These are phyloP conservation scores for Clavispora phyllophila DNA, from an alignment of 805 yeast genomes.

Conservation along the genomic window DNA sequence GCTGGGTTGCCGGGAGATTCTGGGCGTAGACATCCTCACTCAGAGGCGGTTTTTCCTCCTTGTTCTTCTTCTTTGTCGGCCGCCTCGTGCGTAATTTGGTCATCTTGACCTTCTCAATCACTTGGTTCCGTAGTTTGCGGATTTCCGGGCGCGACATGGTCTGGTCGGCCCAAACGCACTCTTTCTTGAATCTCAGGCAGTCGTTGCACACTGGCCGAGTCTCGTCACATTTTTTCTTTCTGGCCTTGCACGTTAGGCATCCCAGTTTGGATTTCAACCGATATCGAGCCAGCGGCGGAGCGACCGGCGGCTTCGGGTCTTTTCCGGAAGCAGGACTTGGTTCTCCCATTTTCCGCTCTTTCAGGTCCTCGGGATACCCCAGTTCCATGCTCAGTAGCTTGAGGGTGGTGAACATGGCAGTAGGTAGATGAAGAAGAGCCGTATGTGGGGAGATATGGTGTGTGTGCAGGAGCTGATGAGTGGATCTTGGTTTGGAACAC, in stretches of 20 bases:
- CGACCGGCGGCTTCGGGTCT: neutral
- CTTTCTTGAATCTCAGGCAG: conserved; percentile 41
- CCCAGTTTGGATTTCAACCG: conserved; percentile 44
- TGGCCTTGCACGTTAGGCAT: conserved; percentile 61
- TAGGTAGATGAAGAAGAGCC: neutral
- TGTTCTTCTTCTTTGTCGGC: neutral
- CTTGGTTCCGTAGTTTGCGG: conserved; percentile 28
- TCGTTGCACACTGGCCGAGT: conserved; percentile 46
- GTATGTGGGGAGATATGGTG: neutral
- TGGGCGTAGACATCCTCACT: neutral
- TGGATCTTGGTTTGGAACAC: no score
- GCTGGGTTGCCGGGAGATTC: no score
- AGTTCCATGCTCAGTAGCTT: neutral
- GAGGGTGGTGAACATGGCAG: neutral
- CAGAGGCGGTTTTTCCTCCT: neutral
- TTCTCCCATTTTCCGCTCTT: neutral
- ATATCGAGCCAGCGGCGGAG: neutral
- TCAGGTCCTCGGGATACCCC: neutral
- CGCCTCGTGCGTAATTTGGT: conserved; percentile 40
- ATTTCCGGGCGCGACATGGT: conserved; percentile 40
- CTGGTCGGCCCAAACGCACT: conserved; percentile 45
- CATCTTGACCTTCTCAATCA: conserved; percentile 34
- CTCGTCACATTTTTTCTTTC: conserved; percentile 59
- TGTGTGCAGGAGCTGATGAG: neutral
- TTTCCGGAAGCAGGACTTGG: no score